Evolutionary conservation across 441 rosid genomes (phyloP).

Genomic region (Isatis lusitanica): DNA sequence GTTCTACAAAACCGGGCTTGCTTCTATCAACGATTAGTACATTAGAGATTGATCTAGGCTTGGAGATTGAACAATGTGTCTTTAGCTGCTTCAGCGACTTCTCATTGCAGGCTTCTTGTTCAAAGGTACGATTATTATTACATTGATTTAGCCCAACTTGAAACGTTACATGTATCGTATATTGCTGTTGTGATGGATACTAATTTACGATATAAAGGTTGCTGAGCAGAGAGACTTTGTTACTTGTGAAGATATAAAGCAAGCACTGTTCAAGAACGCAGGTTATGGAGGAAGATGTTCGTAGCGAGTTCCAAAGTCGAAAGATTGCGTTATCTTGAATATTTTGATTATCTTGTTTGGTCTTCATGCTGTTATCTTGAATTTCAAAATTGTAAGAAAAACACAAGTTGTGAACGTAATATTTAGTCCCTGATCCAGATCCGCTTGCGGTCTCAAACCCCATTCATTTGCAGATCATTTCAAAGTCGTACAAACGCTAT

Average conservation of each 20-base stretch:
- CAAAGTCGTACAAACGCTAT: too few species aligned
- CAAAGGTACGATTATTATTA: too few species aligned
- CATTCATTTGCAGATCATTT: too few species aligned
- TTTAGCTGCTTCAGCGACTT: conserved; percentile 89
- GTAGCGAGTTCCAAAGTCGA: neutral
- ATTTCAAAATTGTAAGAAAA: neutral
- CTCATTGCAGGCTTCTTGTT: conserved; percentile 90
- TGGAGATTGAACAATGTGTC: conserved; percentile 92
- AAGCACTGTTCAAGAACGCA: conserved; percentile 77
- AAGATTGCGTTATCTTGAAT: neutral
- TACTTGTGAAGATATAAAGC: conserved; percentile 74
- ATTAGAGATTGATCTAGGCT: conserved; percentile 65
- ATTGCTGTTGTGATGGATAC: neutral
- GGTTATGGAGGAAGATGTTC: conserved; percentile 72
- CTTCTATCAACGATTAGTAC: conserved; percentile 76
- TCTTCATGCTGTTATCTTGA: neutral
- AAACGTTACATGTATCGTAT: too few species aligned
- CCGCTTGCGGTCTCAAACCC: neutral
- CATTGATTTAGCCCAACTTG: too few species aligned
- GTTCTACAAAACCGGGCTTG: conserved; percentile 75
- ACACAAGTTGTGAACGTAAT: neutral
- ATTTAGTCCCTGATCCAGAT: neutral
- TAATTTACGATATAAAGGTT: conserved; percentile 30
- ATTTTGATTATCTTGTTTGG: neutral
- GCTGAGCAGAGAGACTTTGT: conserved; percentile 52